Percentiles rank a stretch among this genome's conserved stretches.
phyloP scores from a whole-genome alignment of 2,329 filamentous ascomycete species.

The Botryotinia convoluta region DNA sequence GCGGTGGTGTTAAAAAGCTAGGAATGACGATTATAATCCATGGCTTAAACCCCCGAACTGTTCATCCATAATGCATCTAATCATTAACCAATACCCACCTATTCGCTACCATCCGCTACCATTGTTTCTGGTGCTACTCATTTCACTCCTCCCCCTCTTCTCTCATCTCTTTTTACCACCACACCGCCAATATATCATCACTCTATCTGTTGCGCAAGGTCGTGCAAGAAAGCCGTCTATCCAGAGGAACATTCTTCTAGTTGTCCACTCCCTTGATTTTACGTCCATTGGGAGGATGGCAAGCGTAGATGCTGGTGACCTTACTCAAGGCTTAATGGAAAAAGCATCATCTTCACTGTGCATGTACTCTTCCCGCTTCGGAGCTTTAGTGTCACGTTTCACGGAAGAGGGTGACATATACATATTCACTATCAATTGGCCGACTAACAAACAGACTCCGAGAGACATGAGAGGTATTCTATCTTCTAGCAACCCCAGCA shows the following conservation, averaged over 20 bases:
- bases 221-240: slow-evolving; percentile 4
- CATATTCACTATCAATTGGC: slow-evolving; percentile 13
- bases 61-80: slow-evolving; percentile 1
- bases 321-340: slow-evolving; percentile 5
- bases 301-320: slow-evolving; percentile 11
- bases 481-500: slow-evolving; percentile 3
- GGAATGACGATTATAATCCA: slow-evolving; percentile 9
- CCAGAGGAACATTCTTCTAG: neutral
- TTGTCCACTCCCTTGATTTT: neutral
- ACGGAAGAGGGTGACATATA: slow-evolving; percentile 4
- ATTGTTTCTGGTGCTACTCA: neutral
- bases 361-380: slow-evolving; percentile 4
- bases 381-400: slow-evolving; percentile 8
- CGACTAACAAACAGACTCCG: neutral
- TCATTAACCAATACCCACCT: neutral
- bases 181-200: neutral
- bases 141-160: neutral
- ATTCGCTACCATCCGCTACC: neutral
- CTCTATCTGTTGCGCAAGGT: slow-evolving; percentile 14
- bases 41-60: neutral
- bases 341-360: slow-evolving; percentile 7
- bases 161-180: slow-evolving; percentile 6
- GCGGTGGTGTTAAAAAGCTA: neutral
- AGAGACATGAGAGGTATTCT: neutral
- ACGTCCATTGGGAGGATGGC: slow-evolving; percentile 6